These are phyloP conservation scores for Yamadazyma blattariae DNA, from an alignment of 1,139 yeast genomes.

Conservation along the genomic window DNA sequence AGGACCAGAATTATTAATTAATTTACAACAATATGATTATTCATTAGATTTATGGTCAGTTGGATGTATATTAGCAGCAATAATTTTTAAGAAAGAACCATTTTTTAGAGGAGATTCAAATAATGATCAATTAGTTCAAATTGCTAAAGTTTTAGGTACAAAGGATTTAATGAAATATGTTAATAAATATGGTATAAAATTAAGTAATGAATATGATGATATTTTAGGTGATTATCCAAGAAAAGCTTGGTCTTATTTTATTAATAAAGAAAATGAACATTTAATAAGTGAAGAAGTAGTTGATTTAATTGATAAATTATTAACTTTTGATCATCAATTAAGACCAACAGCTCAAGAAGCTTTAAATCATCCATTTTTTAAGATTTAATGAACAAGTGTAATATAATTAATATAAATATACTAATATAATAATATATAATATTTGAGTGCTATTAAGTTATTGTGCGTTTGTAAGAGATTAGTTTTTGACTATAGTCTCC, in stretches of 20 bases:
- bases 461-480: too few species aligned
- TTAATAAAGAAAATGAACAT: slow-evolving; percentile 70
- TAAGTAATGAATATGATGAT: slow-evolving; percentile 66
- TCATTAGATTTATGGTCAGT: slow-evolving; percentile 80
- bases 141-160: slow-evolving; percentile 74
- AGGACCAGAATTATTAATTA: slow-evolving; percentile 76
- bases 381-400: slow-evolving; percentile 3
- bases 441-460: neutral
- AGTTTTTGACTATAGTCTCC: too few species aligned
- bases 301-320: slow-evolving; percentile 77
- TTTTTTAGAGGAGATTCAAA: slow-evolving; percentile 78
- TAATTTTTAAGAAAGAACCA: slow-evolving; percentile 73
- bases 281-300: slow-evolving; percentile 69
- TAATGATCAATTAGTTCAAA: slow-evolving; percentile 76
- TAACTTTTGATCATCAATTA: slow-evolving; percentile 92
- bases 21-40: slow-evolving; percentile 73
- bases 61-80: slow-evolving; percentile 79
- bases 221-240: slow-evolving; percentile 66
- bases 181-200: slow-evolving; percentile 56
- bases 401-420: neutral
- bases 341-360: slow-evolving; percentile 95
- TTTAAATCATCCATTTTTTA: slow-evolving; percentile 60
- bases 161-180: slow-evolving; percentile 60
- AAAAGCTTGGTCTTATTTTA: slow-evolving; percentile 84
- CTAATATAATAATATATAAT: neutral